A percentile compares a stretch with the other conserved stretches of the same genome.
Evolutionary conservation across 768 basidiomycete genomes (phyloP).

Genomic region (Boletus tomentosulus): DNA sequence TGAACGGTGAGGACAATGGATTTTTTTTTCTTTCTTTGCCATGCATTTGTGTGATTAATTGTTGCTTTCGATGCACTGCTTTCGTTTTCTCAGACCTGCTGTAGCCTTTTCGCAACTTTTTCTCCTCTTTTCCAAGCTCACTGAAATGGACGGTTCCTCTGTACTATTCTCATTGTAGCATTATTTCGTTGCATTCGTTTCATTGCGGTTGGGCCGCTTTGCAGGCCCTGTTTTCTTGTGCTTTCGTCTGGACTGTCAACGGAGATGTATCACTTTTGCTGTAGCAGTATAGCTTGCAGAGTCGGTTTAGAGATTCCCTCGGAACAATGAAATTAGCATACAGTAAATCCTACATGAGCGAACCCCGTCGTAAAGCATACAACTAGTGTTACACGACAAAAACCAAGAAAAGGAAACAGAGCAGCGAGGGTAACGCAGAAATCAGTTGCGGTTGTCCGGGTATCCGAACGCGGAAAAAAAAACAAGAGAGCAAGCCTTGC

Average conservation of each 20-base stretch:
- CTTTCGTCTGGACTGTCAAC: background rate
- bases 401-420: background rate
- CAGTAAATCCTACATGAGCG: background rate
- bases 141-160: background rate
- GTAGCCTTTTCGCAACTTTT: background rate
- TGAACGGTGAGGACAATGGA: background rate
- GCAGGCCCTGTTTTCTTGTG: background rate
- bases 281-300: background rate
- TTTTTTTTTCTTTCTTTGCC: background rate
- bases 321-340: background rate
- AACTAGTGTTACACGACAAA: background rate
- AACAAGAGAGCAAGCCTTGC: background rate
- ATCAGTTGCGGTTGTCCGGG: background rate
- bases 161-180: conserved; percentile 1
- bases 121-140: background rate
- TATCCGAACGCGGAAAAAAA: background rate
- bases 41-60: background rate
- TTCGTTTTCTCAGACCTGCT: background rate
- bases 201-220: background rate
- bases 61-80: conserved; percentile 2
- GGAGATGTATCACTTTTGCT: background rate
- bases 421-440: background rate
- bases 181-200: background rate
- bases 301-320: background rate
- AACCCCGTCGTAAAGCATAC: background rate